A percentile compares a stretch with the other conserved stretches of the same genome.
Conservation (phyloP, 2,329 filamentous ascomycete species). For the Pseudocercospora eumusae region DNA sequence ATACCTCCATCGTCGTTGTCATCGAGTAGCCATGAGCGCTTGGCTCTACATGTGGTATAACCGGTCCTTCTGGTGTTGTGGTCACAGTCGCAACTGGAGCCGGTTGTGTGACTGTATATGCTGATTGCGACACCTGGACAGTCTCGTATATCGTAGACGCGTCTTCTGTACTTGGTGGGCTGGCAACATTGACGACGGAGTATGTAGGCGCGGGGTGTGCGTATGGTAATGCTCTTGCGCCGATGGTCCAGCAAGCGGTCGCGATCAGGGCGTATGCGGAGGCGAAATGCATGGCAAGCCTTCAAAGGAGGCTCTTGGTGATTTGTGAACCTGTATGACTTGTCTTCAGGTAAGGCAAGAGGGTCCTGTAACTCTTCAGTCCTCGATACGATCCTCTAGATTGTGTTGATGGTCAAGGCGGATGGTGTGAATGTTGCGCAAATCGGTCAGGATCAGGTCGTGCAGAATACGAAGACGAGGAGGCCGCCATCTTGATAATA, state of each 20-base stretch:
- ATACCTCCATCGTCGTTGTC: slow-evolving; percentile 1
- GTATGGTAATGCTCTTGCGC: slow-evolving; percentile 33
- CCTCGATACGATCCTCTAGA: background rate
- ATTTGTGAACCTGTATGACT: background rate
- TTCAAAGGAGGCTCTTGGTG: background rate
- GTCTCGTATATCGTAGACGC: slow-evolving; percentile 32
- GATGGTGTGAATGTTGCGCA: slow-evolving; percentile 22
- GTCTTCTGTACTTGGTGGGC: slow-evolving; percentile 22
- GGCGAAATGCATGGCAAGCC: slow-evolving; percentile 24
- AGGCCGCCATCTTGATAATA: slow-evolving; percentile 14
- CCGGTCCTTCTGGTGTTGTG: slow-evolving; percentile 11
- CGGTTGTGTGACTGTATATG: slow-evolving; percentile 16
- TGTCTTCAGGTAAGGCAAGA: background rate
- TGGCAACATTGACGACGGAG: slow-evolving; percentile 37
- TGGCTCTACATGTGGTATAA: slow-evolving; percentile 7
- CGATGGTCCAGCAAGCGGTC: slow-evolving; percentile 29
- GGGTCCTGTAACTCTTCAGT: slow-evolving; percentile 1
- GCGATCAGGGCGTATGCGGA: slow-evolving; percentile 22
- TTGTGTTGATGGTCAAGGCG: slow-evolving; percentile 22
- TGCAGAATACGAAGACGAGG: slow-evolving; percentile 7
- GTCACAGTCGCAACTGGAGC: slow-evolving; percentile 20
- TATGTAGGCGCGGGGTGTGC: slow-evolving; percentile 33
- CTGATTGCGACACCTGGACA: slow-evolving; percentile 23
- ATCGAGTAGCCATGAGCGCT: slow-evolving; percentile 1
- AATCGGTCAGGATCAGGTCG: slow-evolving; percentile 16